Base-by-base conservation (phyloP, 2,329 filamentous ascomycete species). In the Sporothrix schenckii region DNA sequence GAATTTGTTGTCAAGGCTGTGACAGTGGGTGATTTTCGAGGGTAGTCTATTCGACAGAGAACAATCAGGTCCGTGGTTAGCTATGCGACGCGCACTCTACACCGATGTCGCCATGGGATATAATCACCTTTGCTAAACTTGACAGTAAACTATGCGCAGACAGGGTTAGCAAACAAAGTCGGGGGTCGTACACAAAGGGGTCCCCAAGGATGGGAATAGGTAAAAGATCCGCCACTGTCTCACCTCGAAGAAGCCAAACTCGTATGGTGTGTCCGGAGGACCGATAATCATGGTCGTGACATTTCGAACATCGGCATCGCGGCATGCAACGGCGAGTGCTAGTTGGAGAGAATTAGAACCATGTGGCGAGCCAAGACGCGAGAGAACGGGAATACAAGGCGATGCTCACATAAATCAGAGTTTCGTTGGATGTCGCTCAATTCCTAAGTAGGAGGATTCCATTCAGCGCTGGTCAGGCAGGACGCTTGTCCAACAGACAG, bases 231-330 rank as follows among this genome's bases (percentile, higher is more conserved):
- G 30, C 47, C 34, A 13, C 21, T 9, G 69, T 78, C 84, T 72
- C 79, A 95, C 93, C 86, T 98, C 93, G 78, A 97, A 98, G 81
- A 97, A 97, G 3, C 95, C 95, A 77, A 96, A 97, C 80, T 97
- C 94, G 80, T 99, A 99, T 0, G 94, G 94, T 0, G 94, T 97
- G 75, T 95, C 94, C 74, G 94, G 93, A 30, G 95, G 94, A 0
- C 95, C 95, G 74, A 98, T 88, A 76, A 98, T 94, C 73, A 98
- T 80, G 65, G 94, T 93, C 78, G 89, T 91, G 66, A 98, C 90
- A 78, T 92, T 91, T 69, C 94, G 91, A 72, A 98, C 92, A 79
- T 99, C 93, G 75, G 89, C 86, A 80, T 98, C 95, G 67, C 91
- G 87, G 78, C 92, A 97, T 70, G 92, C 91, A 65, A 97, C 93